Evolutionary conservation across 345 rosid genomes (phyloP), one percentile per base, ranked within the genome.

Genomic region (Corchorus olitorius): DNA sequence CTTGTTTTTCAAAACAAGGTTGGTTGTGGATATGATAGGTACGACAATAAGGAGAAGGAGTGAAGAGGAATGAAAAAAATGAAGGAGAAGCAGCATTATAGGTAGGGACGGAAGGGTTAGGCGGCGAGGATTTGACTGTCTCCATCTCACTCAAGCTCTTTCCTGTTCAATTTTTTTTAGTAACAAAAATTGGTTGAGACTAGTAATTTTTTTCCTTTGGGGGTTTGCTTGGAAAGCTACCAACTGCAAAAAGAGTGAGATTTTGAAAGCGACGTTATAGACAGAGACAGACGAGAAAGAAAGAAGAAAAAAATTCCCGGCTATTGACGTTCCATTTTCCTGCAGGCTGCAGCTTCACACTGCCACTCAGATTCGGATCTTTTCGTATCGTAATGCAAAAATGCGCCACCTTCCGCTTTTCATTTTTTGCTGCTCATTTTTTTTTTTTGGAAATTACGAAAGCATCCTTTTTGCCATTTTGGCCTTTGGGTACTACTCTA

Each of bases 61-160:
- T 14, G 67, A 53, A 15, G 35, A 20, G 37, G 34, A 33, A 1
- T 1, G 27, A 27, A 33, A 19, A 7, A 48, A 17, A 49, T 13
- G 20, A 19, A 2, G 34, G 43, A 45, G 27, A 14, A 20, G 34
- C n/a, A 13, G 37, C 52, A 9, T 14, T 2, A 37, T 4, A 43
- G 11, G 59, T 60, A 11, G 20, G 49, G 11, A 17, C 17, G 14
- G 6, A n/a, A 17, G 33, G 68, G 74, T 76, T 80, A 72, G 83
- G 80, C 64, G 74, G 70, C 70, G 45, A n/a, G 72, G 82, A 70
- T 70, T 33, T 63, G 82, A 75, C 73, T 58, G 43, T 37, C 33
- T 43, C 19, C 65, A 8, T 15, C 16, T 50, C 64, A 1, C 20
- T 4, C 45, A 16, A 1, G 4, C 12, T 34, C 3, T 10, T 8